These are phyloP conservation scores for Vitis hybrid DNA, from an alignment of 177 flowering plant genomes.

Conservation along the genomic window DNA sequence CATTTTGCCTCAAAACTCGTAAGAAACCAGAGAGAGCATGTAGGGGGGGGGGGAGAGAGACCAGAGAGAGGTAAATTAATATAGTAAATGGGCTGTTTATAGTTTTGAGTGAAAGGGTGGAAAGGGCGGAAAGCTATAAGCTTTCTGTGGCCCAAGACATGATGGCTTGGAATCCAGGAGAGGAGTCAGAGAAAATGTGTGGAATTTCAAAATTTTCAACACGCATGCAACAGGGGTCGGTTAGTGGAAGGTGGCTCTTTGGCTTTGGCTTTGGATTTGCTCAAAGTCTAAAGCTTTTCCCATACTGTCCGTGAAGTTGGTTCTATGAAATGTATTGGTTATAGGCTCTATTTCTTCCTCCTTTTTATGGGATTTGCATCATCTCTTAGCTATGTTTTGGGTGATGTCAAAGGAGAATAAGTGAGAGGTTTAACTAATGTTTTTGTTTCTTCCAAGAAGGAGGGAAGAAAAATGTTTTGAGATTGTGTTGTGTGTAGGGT, in stretches of 20 bases:
- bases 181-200: not conserved
- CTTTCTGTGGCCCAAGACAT: not conserved
- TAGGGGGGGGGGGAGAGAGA: too few species aligned
- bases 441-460: too few species aligned
- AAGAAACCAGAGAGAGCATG: not conserved
- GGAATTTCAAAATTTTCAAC: constrained; percentile 9
- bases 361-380: not conserved
- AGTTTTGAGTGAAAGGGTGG: not conserved
- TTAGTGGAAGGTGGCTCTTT: constrained; percentile 23
- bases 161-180: not conserved
- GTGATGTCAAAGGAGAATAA: constrained; percentile 9
- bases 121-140: not conserved
- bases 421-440: not conserved
- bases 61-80: too few species aligned
- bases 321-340: not conserved
- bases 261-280: not conserved
- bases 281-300: not conserved
- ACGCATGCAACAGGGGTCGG: constrained; percentile 32
- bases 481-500: not conserved
- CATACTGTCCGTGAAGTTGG: not conserved
- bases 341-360: too few species aligned
- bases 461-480: not conserved
- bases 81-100: too few species aligned
- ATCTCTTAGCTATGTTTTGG: not conserved
- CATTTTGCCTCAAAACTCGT: constrained; percentile 7